Conservation (phyloP, 805 yeast species). For the Candida ipomoeae region DNA sequence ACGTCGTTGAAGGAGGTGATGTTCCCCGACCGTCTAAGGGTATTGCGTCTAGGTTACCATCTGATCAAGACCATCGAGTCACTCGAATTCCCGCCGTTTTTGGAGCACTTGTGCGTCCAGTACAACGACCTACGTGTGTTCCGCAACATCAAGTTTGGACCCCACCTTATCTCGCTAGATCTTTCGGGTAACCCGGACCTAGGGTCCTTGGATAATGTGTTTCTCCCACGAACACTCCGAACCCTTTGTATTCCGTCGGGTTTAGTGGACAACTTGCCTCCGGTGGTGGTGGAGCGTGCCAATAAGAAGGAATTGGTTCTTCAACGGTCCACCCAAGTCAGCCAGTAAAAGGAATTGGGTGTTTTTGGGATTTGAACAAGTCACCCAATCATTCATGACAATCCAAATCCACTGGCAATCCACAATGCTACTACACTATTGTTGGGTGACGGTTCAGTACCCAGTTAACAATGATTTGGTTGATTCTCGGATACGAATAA, state of each 20-base stretch:
- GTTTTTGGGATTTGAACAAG: no score
- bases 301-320: slow-evolving; percentile 31
- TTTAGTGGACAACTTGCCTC: slow-evolving; percentile 33
- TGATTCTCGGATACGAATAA: no score
- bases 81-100: slow-evolving; percentile 34
- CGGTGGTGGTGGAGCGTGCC: slow-evolving; percentile 36
- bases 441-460: no score
- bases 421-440: no score
- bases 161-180: slow-evolving; percentile 30
- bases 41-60: slow-evolving; percentile 37
- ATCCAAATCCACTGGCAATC: no score
- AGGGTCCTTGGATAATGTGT: slow-evolving; percentile 32
- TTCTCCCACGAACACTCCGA: slow-evolving; percentile 35
- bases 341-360: no score
- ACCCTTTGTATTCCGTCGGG: slow-evolving; percentile 35
- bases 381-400: no score
- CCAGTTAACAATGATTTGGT: no score
- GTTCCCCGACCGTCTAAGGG: slow-evolving; percentile 33
- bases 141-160: slow-evolving; percentile 35
- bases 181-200: slow-evolving; percentile 42
- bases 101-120: slow-evolving; percentile 31
- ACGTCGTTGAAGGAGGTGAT: slow-evolving; percentile 40
- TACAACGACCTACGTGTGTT: slow-evolving; percentile 38
- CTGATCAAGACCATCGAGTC: slow-evolving; percentile 36
- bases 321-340: slow-evolving; percentile 22